phyloP scores from a whole-genome alignment of 2,329 filamentous ascomycete genomes.

The Ambrosiella beaveri region DNA sequence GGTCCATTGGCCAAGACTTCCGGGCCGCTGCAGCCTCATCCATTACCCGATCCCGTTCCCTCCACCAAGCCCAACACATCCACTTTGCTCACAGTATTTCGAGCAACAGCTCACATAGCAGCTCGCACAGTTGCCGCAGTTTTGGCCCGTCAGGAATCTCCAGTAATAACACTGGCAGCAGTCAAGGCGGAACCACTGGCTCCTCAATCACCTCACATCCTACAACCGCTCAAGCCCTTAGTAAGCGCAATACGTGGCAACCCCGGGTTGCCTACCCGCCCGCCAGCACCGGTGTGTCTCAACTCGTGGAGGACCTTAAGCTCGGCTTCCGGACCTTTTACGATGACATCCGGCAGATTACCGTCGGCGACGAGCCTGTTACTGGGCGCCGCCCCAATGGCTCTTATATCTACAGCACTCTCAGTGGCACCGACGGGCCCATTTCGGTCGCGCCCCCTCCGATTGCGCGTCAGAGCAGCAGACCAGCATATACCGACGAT shows the following conservation, averaged over 20 bases:
- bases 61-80: conserved; percentile 10
- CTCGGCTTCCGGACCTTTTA: conserved; percentile 87
- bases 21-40: conserved; percentile 19
- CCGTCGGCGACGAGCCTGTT: conserved; percentile 81
- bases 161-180: neutral
- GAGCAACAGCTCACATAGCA: conserved; percentile 6
- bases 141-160: neutral
- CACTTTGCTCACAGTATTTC: conserved; percentile 7
- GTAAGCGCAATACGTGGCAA: conserved; percentile 44
- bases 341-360: conserved; percentile 87
- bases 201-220: conserved; percentile 13
- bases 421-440: neutral
- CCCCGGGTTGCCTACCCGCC: conserved; percentile 28
- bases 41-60: conserved; percentile 10
- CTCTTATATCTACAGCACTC: conserved; percentile 10
- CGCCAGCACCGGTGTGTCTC: conserved; percentile 36
- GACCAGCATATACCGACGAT: conserved; percentile 18
- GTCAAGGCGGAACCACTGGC: neutral
- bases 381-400: conserved; percentile 27
- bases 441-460: conserved; percentile 1
- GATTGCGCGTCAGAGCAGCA: conserved; percentile 8
- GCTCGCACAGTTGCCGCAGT: conserved; percentile 5
- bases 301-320: conserved; percentile 77
- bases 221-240: conserved; percentile 17
- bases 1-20: conserved; percentile 25